Conservation (phyloP, 2,329 filamentous ascomycete species). For the Xylaria digitata region DNA sequence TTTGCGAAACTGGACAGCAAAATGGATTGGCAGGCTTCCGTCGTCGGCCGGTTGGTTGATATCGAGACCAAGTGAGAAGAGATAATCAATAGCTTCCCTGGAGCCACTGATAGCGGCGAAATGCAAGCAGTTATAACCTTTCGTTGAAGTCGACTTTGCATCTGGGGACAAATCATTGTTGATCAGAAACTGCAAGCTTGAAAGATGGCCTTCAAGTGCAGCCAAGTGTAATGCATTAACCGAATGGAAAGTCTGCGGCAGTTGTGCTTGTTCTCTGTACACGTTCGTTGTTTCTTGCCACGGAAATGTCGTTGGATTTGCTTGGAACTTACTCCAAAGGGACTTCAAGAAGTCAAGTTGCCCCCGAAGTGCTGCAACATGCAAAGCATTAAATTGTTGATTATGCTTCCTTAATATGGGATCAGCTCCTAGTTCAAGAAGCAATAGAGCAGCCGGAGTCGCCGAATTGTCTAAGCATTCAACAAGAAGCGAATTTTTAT, state of each 20-base stretch:
- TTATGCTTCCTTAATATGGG: not conserved
- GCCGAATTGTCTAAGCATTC: not conserved
- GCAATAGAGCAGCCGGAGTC: constrained; percentile 2
- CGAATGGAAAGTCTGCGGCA: not conserved
- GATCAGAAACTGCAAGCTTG: constrained; percentile 10
- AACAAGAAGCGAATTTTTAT: not conserved
- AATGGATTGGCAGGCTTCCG: constrained; percentile 20
- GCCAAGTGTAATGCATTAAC: constrained; percentile 11
- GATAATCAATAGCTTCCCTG: not conserved
- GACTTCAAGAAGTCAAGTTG: not conserved
- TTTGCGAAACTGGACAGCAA: not conserved
- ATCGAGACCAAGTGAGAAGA: constrained; percentile 13
- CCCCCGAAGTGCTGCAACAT: not conserved
- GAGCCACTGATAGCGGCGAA: constrained; percentile 3
- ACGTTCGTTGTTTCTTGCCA: not conserved
- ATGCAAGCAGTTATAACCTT: constrained; percentile 16
- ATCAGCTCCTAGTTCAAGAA: constrained; percentile 23
- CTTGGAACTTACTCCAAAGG: not conserved
- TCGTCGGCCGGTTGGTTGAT: constrained; percentile 16
- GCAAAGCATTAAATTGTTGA: not conserved
- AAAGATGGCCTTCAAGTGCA: not conserved
- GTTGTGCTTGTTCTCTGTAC: no score
- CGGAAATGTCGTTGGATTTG: not conserved
- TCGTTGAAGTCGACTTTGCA: not conserved
- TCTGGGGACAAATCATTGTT: not conserved